Evolutionary conservation across 495 filamentous ascomycete species (phyloP), one percentile per base, ranked within the genome.

Genomic region (Halenospora varia): DNA sequence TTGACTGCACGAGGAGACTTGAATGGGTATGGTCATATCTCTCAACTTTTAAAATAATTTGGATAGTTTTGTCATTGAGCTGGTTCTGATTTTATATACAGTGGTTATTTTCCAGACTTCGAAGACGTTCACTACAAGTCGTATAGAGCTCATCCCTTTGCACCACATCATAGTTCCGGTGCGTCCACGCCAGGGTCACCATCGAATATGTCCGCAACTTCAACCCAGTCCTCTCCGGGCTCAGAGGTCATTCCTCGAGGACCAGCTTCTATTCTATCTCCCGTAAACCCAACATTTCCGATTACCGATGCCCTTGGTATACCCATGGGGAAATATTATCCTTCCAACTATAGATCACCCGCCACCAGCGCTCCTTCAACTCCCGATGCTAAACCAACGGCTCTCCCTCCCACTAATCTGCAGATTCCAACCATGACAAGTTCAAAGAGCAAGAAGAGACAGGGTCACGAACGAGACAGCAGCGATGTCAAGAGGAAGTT

Each of bases 271-370:
- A 22, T n/a, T 35, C 10, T 48, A 24, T 24, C 35, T 15, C 19
- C 41, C 10, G 3, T 48, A 1, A 44, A 44, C 19, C 20, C 50
- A 2, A 48, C 54, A 19, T 47, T 48, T 13, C 19, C 59, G n/a
- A 42, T 58, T 0, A 51, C 48, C 23, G 61, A 61, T 26, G 23
- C 51, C 18, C 29, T 67, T 2, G 10, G 47, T 3, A 63, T 79
- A 19, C 76, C 77, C 0, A 70, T 76, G 63, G 79, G 79, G n/a
- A 81, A 80, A 57, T 82, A 82, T 60, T 77, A 82, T 50, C 79
- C 78, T 3, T 69, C 75, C 15, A 80, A 80, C 65, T 81, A 76
- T 66, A 72, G 76, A 51, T 59, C 62, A 11, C 56, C 56, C 17
- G 18, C 48, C 11, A 57, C 49, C 17, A 29, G 56, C 17, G n/a